Conservation (phyloP, 345 rosid species). For the Euphorbia lathyris region DNA sequence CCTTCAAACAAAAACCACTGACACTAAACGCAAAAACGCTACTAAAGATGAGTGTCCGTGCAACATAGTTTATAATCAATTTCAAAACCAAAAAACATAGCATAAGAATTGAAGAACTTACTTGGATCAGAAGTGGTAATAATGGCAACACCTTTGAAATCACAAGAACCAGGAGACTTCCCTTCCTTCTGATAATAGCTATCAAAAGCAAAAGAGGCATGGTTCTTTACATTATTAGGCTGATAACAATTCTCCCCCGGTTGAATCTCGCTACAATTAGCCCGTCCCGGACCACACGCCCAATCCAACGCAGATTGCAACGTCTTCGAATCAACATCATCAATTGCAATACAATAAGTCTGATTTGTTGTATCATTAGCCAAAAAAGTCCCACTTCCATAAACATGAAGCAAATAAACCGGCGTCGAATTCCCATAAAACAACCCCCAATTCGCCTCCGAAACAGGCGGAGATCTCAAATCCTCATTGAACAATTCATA, state of each 20-base stretch:
- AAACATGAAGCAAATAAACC: slow-evolving; percentile 81
- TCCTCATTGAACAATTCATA: slow-evolving; percentile 96
- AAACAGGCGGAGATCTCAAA: slow-evolving; percentile 60
- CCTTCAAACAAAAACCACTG: too few species aligned
- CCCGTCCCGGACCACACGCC: slow-evolving; percentile 94
- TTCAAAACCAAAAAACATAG: neutral
- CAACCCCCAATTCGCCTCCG: slow-evolving; percentile 93
- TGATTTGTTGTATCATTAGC: slow-evolving; percentile 95
- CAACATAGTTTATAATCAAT: neutral
- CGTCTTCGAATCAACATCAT: slow-evolving; percentile 59
- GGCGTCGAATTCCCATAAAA: slow-evolving; percentile 79
- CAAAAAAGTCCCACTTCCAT: slow-evolving; percentile 82
- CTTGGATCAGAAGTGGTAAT: slow-evolving; percentile 97
- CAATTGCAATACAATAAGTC: slow-evolving; percentile 78
- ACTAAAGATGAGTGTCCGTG: too few species aligned
- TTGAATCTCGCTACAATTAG: slow-evolving; percentile 90
- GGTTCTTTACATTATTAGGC: slow-evolving; percentile 79
- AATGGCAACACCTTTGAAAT: slow-evolving; percentile 93
- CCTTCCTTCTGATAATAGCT: slow-evolving; percentile 92
- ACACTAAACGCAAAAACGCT: too few species aligned
- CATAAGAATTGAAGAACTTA: slow-evolving; percentile 35
- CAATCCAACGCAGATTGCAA: slow-evolving; percentile 94
- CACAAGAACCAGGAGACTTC: slow-evolving; percentile 75
- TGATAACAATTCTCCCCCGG: slow-evolving; percentile 89
- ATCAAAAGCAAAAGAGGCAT: slow-evolving; percentile 93